phyloP scores from a whole-genome alignment of 352 stramenopile species.

The Phytophthora idaei region DNA sequence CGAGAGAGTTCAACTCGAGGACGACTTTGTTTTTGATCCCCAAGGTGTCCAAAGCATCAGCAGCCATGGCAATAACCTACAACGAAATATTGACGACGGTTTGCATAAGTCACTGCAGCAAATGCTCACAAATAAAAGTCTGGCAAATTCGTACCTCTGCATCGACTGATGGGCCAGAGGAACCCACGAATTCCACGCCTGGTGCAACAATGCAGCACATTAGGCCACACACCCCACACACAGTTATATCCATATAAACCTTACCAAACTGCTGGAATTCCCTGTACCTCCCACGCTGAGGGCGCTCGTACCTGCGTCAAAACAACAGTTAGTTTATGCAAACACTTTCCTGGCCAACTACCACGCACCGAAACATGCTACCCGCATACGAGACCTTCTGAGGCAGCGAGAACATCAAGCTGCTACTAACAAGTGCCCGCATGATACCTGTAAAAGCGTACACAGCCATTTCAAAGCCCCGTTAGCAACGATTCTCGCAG shows the following conservation, averaged over 20 bases:
- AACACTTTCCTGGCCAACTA: background rate
- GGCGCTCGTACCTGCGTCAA: conserved; percentile 77
- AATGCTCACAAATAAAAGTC: background rate
- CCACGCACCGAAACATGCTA: conserved; percentile 85
- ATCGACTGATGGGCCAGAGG: conserved; percentile 75
- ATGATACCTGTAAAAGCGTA: conserved; percentile 58
- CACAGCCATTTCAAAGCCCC: background rate
- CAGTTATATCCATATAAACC: background rate
- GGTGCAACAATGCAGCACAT: conserved; percentile 5
- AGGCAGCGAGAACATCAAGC: conserved; percentile 68
- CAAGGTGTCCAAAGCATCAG: conserved; percentile 56
- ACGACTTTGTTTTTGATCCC: conserved; percentile 65
- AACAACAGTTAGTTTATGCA: background rate
- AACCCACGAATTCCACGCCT: conserved; percentile 87
- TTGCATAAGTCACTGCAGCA: conserved; percentile 2
- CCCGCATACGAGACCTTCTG: conserved; percentile 86
- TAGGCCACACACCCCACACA: background rate
- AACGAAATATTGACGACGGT: background rate
- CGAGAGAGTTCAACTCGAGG: conserved; percentile 85
- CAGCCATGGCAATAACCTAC: conserved; percentile 83
- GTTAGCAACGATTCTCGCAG: background rate
- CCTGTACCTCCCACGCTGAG: conserved; percentile 83
- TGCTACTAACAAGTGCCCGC: conserved; percentile 80
- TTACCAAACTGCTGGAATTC: conserved; percentile 90
- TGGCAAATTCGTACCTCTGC: conserved; percentile 52